These are phyloP conservation scores for Aspergillus sp. DNA, from an alignment of 2,329 filamentous ascomycete species.

Conservation along the genomic window DNA sequence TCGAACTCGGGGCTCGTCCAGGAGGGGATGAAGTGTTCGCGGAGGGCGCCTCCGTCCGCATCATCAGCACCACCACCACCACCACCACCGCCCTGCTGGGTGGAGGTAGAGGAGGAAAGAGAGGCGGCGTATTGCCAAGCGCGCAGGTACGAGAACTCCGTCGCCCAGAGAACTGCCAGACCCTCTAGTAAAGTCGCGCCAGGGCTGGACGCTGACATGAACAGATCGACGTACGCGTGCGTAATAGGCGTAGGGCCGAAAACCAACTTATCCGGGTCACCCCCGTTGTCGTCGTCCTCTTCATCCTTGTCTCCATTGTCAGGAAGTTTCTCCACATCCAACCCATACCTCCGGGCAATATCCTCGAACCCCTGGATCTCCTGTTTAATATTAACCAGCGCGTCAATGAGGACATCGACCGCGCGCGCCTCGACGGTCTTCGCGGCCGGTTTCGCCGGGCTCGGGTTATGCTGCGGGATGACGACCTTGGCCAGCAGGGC, in stretches of 20 bases:
- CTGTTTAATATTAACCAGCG: conserved; percentile 57
- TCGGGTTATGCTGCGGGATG: conserved; percentile 36
- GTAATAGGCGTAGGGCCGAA: conserved; percentile 39
- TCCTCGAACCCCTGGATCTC: conserved; percentile 62
- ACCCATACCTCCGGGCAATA: conserved; percentile 52
- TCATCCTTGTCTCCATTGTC: conserved; percentile 21
- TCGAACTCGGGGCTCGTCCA: conserved; percentile 58
- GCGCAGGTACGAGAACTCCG: conserved; percentile 57
- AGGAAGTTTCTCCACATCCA: conserved; percentile 43
- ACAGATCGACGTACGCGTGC: conserved; percentile 49
- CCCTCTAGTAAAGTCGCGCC: conserved; percentile 55
- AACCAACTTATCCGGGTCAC: background rate
- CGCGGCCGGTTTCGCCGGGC: conserved; percentile 18
- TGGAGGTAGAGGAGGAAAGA: background rate
- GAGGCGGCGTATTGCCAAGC: conserved; percentile 45
- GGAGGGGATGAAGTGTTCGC: conserved; percentile 59
- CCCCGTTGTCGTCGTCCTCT: conserved; percentile 1
- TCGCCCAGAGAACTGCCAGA: conserved; percentile 68
- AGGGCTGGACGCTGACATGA: conserved; percentile 49
- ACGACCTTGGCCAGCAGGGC: conserved; percentile 55
- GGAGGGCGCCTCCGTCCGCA: conserved; percentile 52
- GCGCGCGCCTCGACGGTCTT: conserved; percentile 45
- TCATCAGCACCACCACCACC: too few relatives aligned
- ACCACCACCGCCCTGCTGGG: conserved; percentile 32
- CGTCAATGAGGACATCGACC: conserved; percentile 55